A percentile compares a stretch with the other conserved stretches of the same genome.
These are phyloP conservation scores for Striga asiatica DNA, from an alignment of 257 asterid species.

Conservation along the genomic window DNA sequence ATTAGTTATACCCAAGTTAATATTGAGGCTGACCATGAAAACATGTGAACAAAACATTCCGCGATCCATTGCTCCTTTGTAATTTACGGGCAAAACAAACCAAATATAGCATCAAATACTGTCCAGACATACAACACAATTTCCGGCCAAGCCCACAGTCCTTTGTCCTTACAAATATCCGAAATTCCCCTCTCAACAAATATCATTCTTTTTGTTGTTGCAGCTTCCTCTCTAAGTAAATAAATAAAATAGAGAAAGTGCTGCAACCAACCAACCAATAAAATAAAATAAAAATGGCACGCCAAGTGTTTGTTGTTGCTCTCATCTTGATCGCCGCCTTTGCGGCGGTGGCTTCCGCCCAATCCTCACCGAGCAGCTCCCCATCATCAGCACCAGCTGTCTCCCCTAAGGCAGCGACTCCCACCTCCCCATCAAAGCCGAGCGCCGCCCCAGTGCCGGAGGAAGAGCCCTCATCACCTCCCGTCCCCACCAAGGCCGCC, in stretches of 20 bases:
- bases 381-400: constrained; percentile 25
- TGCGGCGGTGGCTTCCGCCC: constrained; percentile 41
- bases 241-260: constrained; percentile 23
- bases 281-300: constrained; percentile 34
- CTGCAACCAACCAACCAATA: constrained; percentile 21
- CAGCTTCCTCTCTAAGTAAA: constrained; percentile 27
- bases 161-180: no score
- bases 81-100: no score
- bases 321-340: constrained; percentile 38
- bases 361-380: constrained; percentile 24
- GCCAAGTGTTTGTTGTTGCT: constrained; percentile 36
- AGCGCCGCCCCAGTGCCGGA: constrained; percentile 18
- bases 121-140: no score
- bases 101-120: no score
- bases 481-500: constrained; percentile 14
- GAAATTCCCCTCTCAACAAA: constrained; percentile 3
- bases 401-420: neutral
- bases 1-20: no score
- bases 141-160: no score
- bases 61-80: no score
- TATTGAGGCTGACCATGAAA: no score
- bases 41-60: no score
- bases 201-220: constrained; percentile 17
- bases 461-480: constrained; percentile 34
- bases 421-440: constrained; percentile 8